Evolutionary conservation across 345 rosid species (phyloP).

Genomic region (Combretum micranthum): DNA sequence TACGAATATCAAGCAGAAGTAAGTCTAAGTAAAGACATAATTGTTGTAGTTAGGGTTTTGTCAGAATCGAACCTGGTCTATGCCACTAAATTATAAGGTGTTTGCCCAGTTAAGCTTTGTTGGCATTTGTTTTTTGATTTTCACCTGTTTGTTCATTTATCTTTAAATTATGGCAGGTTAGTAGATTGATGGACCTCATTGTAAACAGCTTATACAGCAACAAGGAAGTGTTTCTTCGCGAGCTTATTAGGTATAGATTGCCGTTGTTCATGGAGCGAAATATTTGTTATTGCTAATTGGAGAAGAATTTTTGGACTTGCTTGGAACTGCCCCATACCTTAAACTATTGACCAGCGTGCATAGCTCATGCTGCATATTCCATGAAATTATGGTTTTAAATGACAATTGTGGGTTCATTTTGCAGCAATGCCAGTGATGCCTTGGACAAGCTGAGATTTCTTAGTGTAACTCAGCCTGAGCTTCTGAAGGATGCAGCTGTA

Average conservation of each 20-base stretch:
- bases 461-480: slow-evolving; percentile 69
- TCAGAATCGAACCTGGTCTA: too few species aligned
- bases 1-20: slow-evolving; percentile 98
- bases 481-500: slow-evolving; percentile 48
- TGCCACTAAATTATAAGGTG: too few species aligned
- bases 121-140: not conserved
- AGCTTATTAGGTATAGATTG: slow-evolving; percentile 67
- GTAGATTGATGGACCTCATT: slow-evolving; percentile 98
- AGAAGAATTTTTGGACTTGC: too few species aligned
- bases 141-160: not conserved
- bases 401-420: slow-evolving; percentile 9
- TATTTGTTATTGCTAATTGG: not conserved
- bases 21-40: not conserved
- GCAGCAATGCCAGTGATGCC: slow-evolving; percentile 98
- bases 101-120: too few species aligned
- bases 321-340: too few species aligned
- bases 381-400: not conserved
- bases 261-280: not conserved
- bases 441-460: slow-evolving; percentile 88
- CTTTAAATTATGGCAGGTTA: slow-evolving; percentile 48
- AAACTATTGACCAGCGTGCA: not conserved
- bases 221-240: slow-evolving; percentile 95
- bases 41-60: not conserved
- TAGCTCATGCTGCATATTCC: slow-evolving; percentile 1
- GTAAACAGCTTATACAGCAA: slow-evolving; percentile 94